Base-by-base conservation (phyloP, 2,329 filamentous ascomycete genomes). In the Fusarium sp. region DNA sequence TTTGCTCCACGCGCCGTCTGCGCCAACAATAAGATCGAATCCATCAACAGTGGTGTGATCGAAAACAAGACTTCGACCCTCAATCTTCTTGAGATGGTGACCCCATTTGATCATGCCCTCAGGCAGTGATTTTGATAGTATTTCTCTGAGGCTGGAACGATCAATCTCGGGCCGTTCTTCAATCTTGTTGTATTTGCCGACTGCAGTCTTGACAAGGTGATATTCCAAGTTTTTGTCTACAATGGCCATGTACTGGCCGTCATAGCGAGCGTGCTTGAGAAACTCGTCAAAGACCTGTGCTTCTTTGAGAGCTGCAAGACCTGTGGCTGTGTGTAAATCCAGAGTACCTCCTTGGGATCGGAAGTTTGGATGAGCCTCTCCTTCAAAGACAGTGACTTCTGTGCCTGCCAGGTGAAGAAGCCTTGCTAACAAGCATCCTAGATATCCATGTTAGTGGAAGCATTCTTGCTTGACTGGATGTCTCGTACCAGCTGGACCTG, bases 101-200 rank as follows among this genome's bases (percentile, higher is more conserved):
- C 80, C 81, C 85, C 84, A 88, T 58, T 78, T 76, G 44, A 88
- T 81, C 58, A 76, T 83, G 7, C 76, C 81, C 10, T 79, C 74
- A 0, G 86, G 80, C 12, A 87, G 78, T 4, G 83, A 83, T 25
- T 83, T 77, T 20, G 82, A 75, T 11, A 87, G 77, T 6, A 88
- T 77, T 46, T 80, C 72, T 9, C 83, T 79, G 18, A 87, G 78
- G 24, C 78, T 75, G 8, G 77, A 69, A 20, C 86, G 83, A 74
- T 89, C 86, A 64, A 89, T 88, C 73, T 88, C 87, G 1, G 85
- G 85, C 9, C 83, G 79, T 59, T 82, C 79, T 46, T 75, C 74
- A 22, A 80, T 48, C 14, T 69, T 68, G 22, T 70, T 60, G 13
- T 68, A 58, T 24, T 66, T 73, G 14, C 62, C 62, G 3, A 59